These are phyloP conservation scores for Gossypium gossypioides DNA, from an alignment of 441 rosid genomes.

Conservation along the genomic window DNA sequence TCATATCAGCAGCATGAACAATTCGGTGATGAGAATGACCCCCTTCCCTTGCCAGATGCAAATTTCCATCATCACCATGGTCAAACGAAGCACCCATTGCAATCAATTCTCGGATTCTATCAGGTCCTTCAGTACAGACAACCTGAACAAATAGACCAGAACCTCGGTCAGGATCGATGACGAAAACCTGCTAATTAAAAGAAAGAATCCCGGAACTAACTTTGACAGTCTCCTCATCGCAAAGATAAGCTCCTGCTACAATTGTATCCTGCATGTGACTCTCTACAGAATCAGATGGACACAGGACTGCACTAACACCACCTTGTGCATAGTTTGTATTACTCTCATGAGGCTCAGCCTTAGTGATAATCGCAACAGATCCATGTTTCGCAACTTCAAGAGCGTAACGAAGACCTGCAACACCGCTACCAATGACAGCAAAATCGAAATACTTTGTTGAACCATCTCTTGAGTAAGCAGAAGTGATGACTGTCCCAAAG, in stretches of 20 bases:
- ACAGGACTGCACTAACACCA: slow-evolving; percentile 90
- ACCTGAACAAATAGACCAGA: slow-evolving; percentile 36
- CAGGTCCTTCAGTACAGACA: slow-evolving; percentile 96
- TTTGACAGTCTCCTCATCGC: slow-evolving; percentile 86
- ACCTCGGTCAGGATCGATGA: neutral
- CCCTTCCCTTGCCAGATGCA: slow-evolving; percentile 92
- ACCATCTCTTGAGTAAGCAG: slow-evolving; percentile 33
- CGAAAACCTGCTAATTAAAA: neutral
- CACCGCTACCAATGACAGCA: slow-evolving; percentile 87
- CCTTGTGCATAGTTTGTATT: slow-evolving; percentile 97
- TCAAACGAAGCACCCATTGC: slow-evolving; percentile 94
- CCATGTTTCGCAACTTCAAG: slow-evolving; percentile 90
- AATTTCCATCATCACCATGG: slow-evolving; percentile 86
- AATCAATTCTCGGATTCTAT: slow-evolving; percentile 75
- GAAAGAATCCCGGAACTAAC: slow-evolving; percentile 35
- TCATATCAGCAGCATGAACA: slow-evolving; percentile 97
- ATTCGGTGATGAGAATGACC: slow-evolving; percentile 91
- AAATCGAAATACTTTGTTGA: slow-evolving; percentile 76
- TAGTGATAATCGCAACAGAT: slow-evolving; percentile 78
- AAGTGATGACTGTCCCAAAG: slow-evolving; percentile 22
- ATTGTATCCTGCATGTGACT: slow-evolving; percentile 94
- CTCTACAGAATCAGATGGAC: slow-evolving; percentile 89
- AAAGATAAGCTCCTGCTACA: slow-evolving; percentile 86
- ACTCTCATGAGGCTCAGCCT: slow-evolving; percentile 95
- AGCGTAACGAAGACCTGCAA: slow-evolving; percentile 91